Percentiles rank a stretch among this genome's conserved stretches.
Evolutionary conservation across 495 filamentous ascomycete species (phyloP).

Genomic region (Penicillium canescens): DNA sequence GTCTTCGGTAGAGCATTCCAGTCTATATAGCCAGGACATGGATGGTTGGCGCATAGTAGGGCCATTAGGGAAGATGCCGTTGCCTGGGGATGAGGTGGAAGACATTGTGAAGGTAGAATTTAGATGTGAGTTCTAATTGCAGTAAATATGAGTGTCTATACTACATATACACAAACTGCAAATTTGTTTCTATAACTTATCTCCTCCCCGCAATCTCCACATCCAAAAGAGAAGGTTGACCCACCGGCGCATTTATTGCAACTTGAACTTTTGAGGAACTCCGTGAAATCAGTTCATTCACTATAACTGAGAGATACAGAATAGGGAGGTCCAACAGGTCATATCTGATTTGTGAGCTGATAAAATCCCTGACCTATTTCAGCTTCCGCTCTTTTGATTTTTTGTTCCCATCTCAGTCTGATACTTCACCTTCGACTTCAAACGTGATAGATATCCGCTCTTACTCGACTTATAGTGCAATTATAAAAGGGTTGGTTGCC

Average conservation of each 20-base stretch:
- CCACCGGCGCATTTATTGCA: constrained; percentile 7
- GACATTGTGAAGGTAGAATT: constrained; percentile 10
- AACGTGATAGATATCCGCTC: too few species aligned
- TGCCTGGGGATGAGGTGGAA: constrained; percentile 20
- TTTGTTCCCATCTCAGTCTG: not conserved
- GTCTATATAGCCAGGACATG: constrained; percentile 25
- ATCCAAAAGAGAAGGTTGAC: constrained; percentile 18
- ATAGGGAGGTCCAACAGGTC: constrained; percentile 19
- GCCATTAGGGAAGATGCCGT: constrained; percentile 23
- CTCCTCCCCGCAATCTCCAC: constrained; percentile 1
- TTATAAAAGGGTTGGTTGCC: too few species aligned
- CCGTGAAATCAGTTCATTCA: not conserved
- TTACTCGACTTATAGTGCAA: too few species aligned
- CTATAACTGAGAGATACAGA: not conserved
- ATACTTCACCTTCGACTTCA: not conserved
- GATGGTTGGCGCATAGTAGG: constrained; percentile 31
- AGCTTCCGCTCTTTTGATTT: not conserved
- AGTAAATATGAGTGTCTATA: too few species aligned
- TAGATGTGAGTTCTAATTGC: not conserved
- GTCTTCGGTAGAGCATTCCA: constrained; percentile 27
- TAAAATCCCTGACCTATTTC: not conserved
- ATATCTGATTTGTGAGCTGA: constrained; percentile 12
- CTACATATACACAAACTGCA: too few species aligned
- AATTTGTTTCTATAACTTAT: too few species aligned
- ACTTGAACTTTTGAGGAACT: not conserved